phyloP scores from a whole-genome alignment of 2,329 filamentous ascomycete genomes.

The Paracoccidioides lutzii region DNA sequence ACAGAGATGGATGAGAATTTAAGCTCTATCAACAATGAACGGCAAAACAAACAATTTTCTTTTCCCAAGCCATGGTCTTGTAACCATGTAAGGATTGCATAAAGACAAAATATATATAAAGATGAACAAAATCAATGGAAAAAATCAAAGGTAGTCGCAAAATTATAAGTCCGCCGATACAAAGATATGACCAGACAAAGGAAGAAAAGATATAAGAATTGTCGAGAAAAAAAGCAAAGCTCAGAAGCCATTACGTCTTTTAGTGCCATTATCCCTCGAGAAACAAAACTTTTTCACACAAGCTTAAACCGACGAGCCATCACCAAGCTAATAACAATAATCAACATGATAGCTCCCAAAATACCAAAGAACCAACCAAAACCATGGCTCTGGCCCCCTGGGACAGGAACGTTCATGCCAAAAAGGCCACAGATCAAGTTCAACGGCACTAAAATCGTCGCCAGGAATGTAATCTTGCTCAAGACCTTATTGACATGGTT shows the following conservation, averaged over 20 bases:
- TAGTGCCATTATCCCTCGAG: background rate
- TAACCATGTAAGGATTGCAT: background rate
- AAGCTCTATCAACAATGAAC: too few relatives aligned
- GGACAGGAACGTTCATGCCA: slow-evolving; percentile 40
- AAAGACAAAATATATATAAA: background rate
- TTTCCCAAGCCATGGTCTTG: too few relatives aligned
- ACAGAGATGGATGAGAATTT: too few relatives aligned
- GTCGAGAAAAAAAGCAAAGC: too few relatives aligned
- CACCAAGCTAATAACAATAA: slow-evolving; percentile 28
- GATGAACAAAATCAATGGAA: background rate
- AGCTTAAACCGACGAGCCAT: slow-evolving; percentile 31
- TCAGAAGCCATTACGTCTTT: background rate
- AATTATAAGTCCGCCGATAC: background rate
- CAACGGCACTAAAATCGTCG: slow-evolving; percentile 88
- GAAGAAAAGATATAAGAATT: background rate
- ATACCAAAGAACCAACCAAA: slow-evolving; percentile 40
- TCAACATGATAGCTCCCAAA: slow-evolving; percentile 31
- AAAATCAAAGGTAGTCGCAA: background rate
- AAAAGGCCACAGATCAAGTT: slow-evolving; percentile 66
- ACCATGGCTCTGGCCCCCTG: slow-evolving; percentile 24
- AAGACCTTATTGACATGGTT: slow-evolving; percentile 80
- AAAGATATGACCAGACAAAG: background rate
- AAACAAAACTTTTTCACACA: slow-evolving; percentile 17
- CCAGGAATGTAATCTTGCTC: slow-evolving; percentile 88
- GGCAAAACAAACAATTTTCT: too few relatives aligned